A percentile compares a stretch with the other conserved stretches of the same genome.
phyloP scores from a whole-genome alignment of 441 rosid genomes.

The Brassica balearica region DNA sequence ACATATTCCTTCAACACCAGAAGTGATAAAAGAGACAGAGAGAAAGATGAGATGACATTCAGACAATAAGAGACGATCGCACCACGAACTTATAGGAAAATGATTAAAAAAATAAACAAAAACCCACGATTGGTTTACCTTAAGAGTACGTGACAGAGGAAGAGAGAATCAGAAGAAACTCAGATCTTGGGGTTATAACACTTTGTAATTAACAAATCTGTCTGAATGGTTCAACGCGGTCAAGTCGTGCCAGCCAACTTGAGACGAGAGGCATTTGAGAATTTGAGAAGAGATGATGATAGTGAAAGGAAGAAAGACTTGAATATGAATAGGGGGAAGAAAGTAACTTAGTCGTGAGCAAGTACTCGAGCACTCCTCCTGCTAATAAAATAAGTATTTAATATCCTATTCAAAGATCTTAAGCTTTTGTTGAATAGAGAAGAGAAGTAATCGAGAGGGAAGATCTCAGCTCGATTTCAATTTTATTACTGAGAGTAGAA shows the following conservation, averaged over 20 bases:
- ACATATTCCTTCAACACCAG: background rate
- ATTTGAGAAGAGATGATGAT: background rate
- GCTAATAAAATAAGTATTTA: background rate
- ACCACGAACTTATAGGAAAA: constrained; percentile 33
- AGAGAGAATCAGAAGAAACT: constrained; percentile 24
- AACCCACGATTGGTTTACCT: constrained; percentile 21
- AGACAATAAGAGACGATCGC: constrained; percentile 26
- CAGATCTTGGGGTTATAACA: constrained; percentile 33
- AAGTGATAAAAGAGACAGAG: constrained; percentile 7
- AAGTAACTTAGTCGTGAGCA: constrained; percentile 56
- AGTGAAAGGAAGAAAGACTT: constrained; percentile 18
- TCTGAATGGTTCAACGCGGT: constrained; percentile 39
- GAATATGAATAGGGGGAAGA: constrained; percentile 1
- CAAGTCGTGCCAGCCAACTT: constrained; percentile 22
- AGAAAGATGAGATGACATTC: background rate
- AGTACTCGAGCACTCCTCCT: constrained; percentile 49
- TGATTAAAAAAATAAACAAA: background rate
- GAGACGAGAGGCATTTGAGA: constrained; percentile 11
- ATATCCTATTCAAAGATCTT: too few species aligned
- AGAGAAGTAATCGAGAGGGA: too few species aligned
- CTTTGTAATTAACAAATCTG: constrained; percentile 17
- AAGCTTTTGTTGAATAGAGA: too few species aligned
- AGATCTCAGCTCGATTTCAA: background rate
- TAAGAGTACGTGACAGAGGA: constrained; percentile 12
- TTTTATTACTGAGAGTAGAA: background rate